Evolutionary conservation across 352 stramenopile species (phyloP), one percentile per base, ranked within the genome.

Genomic region (Phytophthora boehmeriae): DNA sequence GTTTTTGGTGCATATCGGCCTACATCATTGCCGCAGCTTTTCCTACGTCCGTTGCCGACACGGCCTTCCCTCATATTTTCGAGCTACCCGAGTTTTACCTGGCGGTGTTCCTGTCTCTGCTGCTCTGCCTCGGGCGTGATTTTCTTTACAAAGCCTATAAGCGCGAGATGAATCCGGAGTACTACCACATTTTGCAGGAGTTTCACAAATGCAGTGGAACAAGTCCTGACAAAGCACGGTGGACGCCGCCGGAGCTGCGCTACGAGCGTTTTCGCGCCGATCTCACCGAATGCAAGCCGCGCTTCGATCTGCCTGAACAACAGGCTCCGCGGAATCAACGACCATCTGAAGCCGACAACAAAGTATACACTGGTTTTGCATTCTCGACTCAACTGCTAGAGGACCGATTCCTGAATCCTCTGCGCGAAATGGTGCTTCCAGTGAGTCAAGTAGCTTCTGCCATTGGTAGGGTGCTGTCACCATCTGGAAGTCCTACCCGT

Each of bases 181-280:
- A 96, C 68, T 96, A 96, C 66, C 87, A 96, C 59, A 81, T 96
- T 23, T 64, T 96, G 17, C 87, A 93, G 56, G 87, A 96, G 48
- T 76, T 88, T 53, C 78, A 93, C 51, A 57, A 71, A 59, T 57
- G 59, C 54, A 73, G 80, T 20, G 52, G 47, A n/a, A 65, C 80
- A 1, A 67, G 71, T 38, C 42, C 62, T 1, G 80, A 76, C 0
- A 75, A 74, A 6, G 78, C 81, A 22, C 71, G 80, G 22, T 93
- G 87, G 87, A 76, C 71, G 11, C 80, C 81, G 16, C 84, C 84
- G 0, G 63, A 87, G 35, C 57, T 93, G 8, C 71, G 71, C 2
- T 95, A 93, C 63, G 71, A 87, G 54, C 76, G 75, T 34, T 95
- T 93, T 46, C 41, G 81, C n/a, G 78, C 86, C 1, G 80, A 95